These are phyloP conservation scores for Diaporthe sp. DNA, from an alignment of 2,329 filamentous ascomycete genomes.

Conservation along the genomic window DNA sequence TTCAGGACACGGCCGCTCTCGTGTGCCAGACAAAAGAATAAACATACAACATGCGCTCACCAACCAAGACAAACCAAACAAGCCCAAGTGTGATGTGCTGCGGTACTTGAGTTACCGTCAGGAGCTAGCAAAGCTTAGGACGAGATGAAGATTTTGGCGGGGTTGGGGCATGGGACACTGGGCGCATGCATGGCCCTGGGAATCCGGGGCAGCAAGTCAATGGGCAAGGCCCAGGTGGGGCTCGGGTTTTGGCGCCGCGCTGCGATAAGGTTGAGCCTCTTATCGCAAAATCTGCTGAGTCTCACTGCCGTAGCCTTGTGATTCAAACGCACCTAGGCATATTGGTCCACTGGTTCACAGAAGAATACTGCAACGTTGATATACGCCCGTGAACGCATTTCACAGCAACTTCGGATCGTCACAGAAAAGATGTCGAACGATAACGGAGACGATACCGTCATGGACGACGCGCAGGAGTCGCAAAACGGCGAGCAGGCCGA, in stretches of 20 bases:
- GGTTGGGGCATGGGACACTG: background rate
- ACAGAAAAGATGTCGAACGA: slow-evolving; percentile 38
- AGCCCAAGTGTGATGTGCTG: slow-evolving; percentile 10
- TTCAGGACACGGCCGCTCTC: background rate
- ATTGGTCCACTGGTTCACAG: slow-evolving; percentile 11
- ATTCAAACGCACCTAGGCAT: slow-evolving; percentile 6
- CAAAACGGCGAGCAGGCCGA: slow-evolving; percentile 52
- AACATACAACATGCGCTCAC: background rate
- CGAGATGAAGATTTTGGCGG: slow-evolving; percentile 22
- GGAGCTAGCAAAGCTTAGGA: slow-evolving; percentile 21
- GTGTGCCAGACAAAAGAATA: slow-evolving; percentile 11
- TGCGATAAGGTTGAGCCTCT: slow-evolving; percentile 33
- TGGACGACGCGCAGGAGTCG: slow-evolving; percentile 59
- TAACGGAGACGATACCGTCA: slow-evolving; percentile 48
- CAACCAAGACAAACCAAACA: slow-evolving; percentile 18
- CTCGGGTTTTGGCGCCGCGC: slow-evolving; percentile 6
- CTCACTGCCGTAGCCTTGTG: slow-evolving; percentile 17
- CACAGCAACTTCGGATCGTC: background rate
- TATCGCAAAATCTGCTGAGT: slow-evolving; percentile 38
- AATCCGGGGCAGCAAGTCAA: slow-evolving; percentile 15
- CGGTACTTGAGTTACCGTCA: background rate
- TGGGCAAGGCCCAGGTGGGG: slow-evolving; percentile 4
- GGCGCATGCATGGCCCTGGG: background rate
- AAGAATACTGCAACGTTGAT: background rate
- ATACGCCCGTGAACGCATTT: background rate